These are phyloP conservation scores for Omphalotus guepiniiformis DNA, from an alignment of 768 basidiomycete genomes.

Conservation along the genomic window DNA sequence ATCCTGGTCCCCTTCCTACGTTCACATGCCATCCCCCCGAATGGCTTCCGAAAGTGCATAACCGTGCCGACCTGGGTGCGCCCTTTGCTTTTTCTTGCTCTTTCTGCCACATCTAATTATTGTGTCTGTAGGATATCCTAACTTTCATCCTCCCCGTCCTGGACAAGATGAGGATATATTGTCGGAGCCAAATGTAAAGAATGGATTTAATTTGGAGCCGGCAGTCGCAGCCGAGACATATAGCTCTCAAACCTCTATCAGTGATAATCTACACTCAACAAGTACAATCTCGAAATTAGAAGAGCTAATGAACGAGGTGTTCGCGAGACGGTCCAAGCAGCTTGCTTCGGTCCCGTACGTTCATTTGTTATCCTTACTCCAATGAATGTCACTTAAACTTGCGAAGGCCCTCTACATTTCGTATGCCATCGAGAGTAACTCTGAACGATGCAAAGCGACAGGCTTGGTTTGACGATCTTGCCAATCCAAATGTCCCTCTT, in stretches of 20 bases:
- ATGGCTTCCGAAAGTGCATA: constrained; percentile 70
- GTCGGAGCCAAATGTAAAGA: constrained; percentile 58
- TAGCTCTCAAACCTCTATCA: constrained; percentile 52
- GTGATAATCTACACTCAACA: constrained; percentile 45
- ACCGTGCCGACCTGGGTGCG: constrained; percentile 66
- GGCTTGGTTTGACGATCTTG: constrained; percentile 80
- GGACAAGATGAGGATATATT: constrained; percentile 74
- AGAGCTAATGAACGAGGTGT: constrained; percentile 73
- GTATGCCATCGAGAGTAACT: constrained; percentile 79
- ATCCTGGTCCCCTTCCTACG: constrained; percentile 32
- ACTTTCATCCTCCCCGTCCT: constrained; percentile 72
- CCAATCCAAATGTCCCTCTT: constrained; percentile 75
- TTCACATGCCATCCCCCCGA: constrained; percentile 66
- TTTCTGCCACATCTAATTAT: not conserved
- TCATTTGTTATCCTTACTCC: not conserved
- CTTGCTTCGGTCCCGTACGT: constrained; percentile 63
- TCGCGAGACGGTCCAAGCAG: constrained; percentile 55
- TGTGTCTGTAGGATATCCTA: constrained; percentile 61
- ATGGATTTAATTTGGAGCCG: constrained; percentile 52
- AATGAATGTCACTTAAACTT: not conserved
- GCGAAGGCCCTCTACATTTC: constrained; percentile 60
- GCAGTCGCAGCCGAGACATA: constrained; percentile 62
- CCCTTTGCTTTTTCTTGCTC: constrained; percentile 1
- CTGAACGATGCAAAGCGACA: constrained; percentile 75
- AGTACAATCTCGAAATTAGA: constrained; percentile 59